Conservation (phyloP, 768 basidiomycete species). For the Polyporus arcularius region DNA sequence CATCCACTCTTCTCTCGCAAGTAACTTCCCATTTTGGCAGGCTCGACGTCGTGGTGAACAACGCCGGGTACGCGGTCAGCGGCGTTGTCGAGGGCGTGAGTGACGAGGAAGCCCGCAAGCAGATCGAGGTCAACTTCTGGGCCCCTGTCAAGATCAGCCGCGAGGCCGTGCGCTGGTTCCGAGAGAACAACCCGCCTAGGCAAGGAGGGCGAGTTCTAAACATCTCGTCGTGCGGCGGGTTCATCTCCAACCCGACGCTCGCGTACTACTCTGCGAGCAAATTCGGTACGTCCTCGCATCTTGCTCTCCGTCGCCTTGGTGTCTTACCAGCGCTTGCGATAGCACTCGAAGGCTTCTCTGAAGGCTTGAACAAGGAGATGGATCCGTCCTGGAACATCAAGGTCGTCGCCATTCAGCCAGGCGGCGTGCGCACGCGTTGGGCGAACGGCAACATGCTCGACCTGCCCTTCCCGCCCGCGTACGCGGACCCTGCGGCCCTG, state of each 20-base stretch:
- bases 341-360: conserved; percentile 25
- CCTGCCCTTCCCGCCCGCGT: conserved; percentile 4
- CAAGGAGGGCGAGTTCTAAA: conserved; percentile 32
- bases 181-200: conserved; percentile 21
- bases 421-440: conserved; percentile 26
- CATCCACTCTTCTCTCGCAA: too few species aligned
- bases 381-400: conserved; percentile 25
- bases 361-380: conserved; percentile 24
- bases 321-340: neutral
- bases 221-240: conserved; percentile 35
- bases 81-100: conserved; percentile 40
- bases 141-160: conserved; percentile 40
- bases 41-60: conserved; percentile 35
- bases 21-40: conserved; percentile 22
- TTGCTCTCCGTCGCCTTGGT: neutral
- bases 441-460: conserved; percentile 1
- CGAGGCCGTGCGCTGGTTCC: conserved; percentile 18
- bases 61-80: conserved; percentile 28
- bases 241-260: conserved; percentile 32
- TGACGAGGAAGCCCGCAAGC: conserved; percentile 34
- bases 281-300: conserved; percentile 33
- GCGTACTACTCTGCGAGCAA: conserved; percentile 38
- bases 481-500: neutral
- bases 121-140: conserved; percentile 48
- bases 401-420: conserved; percentile 19